Percentiles rank a stretch among this genome's conserved stretches.
Evolutionary conservation across 1,284 basidiomycete genomes (phyloP).

Genomic region (Cutaneotrichosporon cavernicola): DNA sequence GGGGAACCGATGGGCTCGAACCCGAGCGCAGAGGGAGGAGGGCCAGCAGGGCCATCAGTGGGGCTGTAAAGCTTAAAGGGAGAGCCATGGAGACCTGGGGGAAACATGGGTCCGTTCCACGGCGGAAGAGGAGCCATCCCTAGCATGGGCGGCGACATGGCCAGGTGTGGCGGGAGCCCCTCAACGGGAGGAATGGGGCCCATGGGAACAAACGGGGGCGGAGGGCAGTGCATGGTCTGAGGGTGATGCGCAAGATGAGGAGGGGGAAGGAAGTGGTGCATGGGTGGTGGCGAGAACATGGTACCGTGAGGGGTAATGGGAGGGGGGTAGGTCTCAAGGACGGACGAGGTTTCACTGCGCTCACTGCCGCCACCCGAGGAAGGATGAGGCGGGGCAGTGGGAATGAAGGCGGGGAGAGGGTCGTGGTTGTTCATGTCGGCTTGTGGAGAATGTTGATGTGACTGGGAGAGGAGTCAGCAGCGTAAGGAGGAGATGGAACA

Average conservation of each 20-base stretch:
- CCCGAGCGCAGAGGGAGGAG: background rate
- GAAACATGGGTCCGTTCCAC: background rate
- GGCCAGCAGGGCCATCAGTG: background rate
- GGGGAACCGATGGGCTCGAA: background rate
- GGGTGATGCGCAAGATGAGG: background rate
- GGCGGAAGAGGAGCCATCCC: background rate
- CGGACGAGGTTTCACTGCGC: background rate
- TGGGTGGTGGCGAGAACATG: background rate
- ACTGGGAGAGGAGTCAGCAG: background rate
- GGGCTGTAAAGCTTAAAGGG: slow-evolving; percentile 6
- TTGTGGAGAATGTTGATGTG: background rate
- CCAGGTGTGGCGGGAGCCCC: background rate
- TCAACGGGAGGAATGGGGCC: background rate
- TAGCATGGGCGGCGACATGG: background rate
- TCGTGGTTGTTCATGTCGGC: background rate
- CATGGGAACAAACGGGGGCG: background rate
- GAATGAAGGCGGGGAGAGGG: slow-evolving; percentile 9
- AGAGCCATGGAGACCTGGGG: background rate
- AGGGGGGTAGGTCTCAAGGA: background rate
- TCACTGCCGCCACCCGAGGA: slow-evolving; percentile 1
- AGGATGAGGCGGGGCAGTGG: slow-evolving; percentile 6
- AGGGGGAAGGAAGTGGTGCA: background rate
- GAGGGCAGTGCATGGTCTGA: background rate
- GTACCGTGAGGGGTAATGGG: background rate
- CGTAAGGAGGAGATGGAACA: background rate